Percentiles rank a stretch among this genome's conserved stretches.
These are phyloP conservation scores for Calonectria naviculata DNA, from an alignment of 2,329 filamentous ascomycete genomes.

Conservation along the genomic window DNA sequence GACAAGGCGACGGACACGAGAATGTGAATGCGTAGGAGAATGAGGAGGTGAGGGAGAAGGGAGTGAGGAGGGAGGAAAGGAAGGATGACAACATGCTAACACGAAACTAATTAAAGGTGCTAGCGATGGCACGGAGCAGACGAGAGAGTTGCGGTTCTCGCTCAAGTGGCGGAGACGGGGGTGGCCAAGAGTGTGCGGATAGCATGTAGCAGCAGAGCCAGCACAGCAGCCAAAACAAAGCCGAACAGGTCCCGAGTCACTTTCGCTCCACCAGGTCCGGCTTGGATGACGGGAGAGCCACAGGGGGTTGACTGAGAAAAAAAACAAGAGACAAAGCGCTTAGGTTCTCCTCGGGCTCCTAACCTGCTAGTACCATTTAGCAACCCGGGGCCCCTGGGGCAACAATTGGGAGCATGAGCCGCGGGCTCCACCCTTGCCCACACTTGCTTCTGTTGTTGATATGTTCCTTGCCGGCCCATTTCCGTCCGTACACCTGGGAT, in stretches of 20 bases:
- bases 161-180: slow-evolving; percentile 38
- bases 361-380: background rate
- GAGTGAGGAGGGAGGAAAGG: slow-evolving; percentile 16
- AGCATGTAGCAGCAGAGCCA: slow-evolving; percentile 16
- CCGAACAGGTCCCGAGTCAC: slow-evolving; percentile 7
- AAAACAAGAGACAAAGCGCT: background rate
- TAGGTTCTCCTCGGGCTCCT: background rate
- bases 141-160: slow-evolving; percentile 29
- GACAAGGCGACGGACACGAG: slow-evolving; percentile 11
- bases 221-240: slow-evolving; percentile 20
- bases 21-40: slow-evolving; percentile 22
- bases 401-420: slow-evolving; percentile 4
- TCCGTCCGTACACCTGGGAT: background rate
- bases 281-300: background rate
- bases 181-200: slow-evolving; percentile 9
- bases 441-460: slow-evolving; percentile 22
- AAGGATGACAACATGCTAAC: slow-evolving; percentile 18
- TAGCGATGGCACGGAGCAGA: slow-evolving; percentile 10
- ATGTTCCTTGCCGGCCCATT: slow-evolving; percentile 14
- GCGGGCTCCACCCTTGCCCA: background rate
- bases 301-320: slow-evolving; percentile 1
- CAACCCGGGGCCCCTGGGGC: slow-evolving; percentile 7
- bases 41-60: slow-evolving; percentile 30
- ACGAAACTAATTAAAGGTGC: slow-evolving; percentile 13
- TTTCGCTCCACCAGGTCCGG: slow-evolving; percentile 1